phyloP scores from a whole-genome alignment of 1,284 basidiomycete species.

The Anthracocystis walkeri region DNA sequence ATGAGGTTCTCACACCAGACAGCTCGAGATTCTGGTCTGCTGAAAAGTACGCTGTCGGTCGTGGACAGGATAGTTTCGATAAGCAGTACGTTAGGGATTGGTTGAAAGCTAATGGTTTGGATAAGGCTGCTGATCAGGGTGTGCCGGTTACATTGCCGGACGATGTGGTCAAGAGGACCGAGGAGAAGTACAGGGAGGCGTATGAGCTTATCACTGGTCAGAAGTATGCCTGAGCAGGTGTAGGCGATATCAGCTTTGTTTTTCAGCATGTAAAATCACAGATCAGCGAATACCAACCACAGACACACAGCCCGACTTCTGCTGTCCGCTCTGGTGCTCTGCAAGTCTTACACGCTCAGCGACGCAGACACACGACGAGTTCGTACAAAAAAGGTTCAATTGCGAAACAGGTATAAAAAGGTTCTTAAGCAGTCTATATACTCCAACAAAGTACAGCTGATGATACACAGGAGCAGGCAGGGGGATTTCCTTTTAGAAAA shows the following conservation, averaged over 20 bases:
- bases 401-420: conserved; percentile 2
- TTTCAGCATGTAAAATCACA: not conserved
- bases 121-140: conserved; percentile 60
- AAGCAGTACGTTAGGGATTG: conserved; percentile 97
- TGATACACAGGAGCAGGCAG: not conserved
- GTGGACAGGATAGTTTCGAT: conserved; percentile 89
- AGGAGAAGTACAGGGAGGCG: conserved; percentile 66
- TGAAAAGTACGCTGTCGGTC: conserved; percentile 79
- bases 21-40: conserved; percentile 96
- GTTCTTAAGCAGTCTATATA: conserved; percentile 3
- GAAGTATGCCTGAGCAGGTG: conserved; percentile 25
- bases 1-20: conserved; percentile 96
- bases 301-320: not conserved
- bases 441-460: not conserved
- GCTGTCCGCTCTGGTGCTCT: not conserved
- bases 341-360: not conserved
- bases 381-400: not conserved
- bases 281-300: not conserved
- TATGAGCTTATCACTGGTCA: conserved; percentile 63
- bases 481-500: too few relatives aligned
- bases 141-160: conserved; percentile 60
- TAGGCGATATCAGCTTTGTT: not conserved
- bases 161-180: conserved; percentile 61
- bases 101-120: conserved; percentile 69
- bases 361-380: not conserved